Conservation (phyloP, 2,329 filamentous ascomycete genomes). For the Sarocladiaceae sp. region DNA sequence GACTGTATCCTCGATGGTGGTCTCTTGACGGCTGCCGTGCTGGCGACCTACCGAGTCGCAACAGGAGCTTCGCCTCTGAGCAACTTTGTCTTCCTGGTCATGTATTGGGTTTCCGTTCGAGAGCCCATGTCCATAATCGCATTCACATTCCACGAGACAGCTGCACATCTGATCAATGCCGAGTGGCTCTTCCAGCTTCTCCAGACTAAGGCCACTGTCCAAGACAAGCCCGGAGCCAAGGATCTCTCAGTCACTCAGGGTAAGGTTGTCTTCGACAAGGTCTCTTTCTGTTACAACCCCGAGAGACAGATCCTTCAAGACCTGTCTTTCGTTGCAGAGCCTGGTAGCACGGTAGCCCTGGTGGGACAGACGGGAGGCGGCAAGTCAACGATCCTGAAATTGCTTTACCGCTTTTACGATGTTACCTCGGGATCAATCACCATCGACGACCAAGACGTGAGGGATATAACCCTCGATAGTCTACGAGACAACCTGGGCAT, state of each 20-base stretch:
- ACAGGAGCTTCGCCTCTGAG: constrained; percentile 29
- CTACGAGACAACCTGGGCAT: constrained; percentile 54
- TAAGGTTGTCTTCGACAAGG: constrained; percentile 46
- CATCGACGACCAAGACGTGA: constrained; percentile 55
- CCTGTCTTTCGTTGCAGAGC: constrained; percentile 40
- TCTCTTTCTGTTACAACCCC: constrained; percentile 49
- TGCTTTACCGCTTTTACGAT: constrained; percentile 56
- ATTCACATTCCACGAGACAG: constrained; percentile 19
- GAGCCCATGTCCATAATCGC: constrained; percentile 31
- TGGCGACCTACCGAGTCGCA: constrained; percentile 10
- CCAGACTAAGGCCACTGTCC: constrained; percentile 49
- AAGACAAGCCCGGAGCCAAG: constrained; percentile 37
- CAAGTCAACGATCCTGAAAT: constrained; percentile 56
- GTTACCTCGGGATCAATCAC: constrained; percentile 45
- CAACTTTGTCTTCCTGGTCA: constrained; percentile 57
- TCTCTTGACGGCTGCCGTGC: constrained; percentile 8
- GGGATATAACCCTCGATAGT: constrained; percentile 49
- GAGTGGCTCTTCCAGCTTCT: constrained; percentile 54
- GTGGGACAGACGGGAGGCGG: constrained; percentile 58
- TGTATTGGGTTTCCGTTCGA: constrained; percentile 51
- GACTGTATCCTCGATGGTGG: constrained; percentile 15
- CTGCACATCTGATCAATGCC: constrained; percentile 52
- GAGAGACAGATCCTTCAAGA: constrained; percentile 43
- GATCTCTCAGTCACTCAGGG: constrained; percentile 39
- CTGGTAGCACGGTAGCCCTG: constrained; percentile 51